Conservation (phyloP, 176 grass and related monocot genomes). For the Aegilops bicornis region DNA sequence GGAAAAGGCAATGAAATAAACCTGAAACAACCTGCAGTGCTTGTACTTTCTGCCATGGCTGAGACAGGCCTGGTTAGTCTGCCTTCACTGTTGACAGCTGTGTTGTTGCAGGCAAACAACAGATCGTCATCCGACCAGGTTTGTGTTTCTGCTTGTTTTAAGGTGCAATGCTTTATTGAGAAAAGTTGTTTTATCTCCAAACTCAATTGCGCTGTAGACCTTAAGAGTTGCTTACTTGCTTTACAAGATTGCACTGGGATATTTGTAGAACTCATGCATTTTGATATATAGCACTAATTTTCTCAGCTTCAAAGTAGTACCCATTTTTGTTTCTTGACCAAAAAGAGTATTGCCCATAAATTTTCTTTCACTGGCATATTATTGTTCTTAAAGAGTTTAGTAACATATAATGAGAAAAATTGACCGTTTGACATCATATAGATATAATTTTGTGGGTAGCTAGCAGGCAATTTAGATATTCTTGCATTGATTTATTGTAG, state of each 20-base stretch:
- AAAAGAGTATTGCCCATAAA: not conserved
- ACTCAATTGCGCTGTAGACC: constrained; percentile 7
- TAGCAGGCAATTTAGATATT: constrained; percentile 14
- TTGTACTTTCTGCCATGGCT: constrained; percentile 92
- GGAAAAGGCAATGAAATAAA: constrained; percentile 55
- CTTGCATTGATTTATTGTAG: constrained; percentile 2
- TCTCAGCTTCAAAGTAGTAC: constrained; percentile 12
- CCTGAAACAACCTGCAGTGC: constrained; percentile 69
- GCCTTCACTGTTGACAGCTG: constrained; percentile 91
- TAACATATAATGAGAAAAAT: constrained; percentile 20
- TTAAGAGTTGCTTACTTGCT: not conserved
- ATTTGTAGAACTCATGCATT: not conserved
- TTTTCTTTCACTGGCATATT: not conserved
- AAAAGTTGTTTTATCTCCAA: constrained; percentile 3
- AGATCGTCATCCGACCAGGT: constrained; percentile 95
- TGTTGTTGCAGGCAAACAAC: constrained; percentile 96
- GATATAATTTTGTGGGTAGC: not conserved
- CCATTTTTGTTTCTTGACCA: constrained; percentile 22
- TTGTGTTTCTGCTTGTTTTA: constrained; percentile 27
- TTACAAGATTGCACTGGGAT: constrained; percentile 1
- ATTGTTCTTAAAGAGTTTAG: not conserved
- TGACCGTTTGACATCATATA: not conserved
- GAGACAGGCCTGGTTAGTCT: constrained; percentile 95
- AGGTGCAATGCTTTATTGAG: constrained; percentile 8
- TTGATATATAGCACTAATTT: constrained; percentile 4